Base-by-base conservation (phyloP, 176 grass and related monocot genomes). In the Musa acuminata region DNA sequence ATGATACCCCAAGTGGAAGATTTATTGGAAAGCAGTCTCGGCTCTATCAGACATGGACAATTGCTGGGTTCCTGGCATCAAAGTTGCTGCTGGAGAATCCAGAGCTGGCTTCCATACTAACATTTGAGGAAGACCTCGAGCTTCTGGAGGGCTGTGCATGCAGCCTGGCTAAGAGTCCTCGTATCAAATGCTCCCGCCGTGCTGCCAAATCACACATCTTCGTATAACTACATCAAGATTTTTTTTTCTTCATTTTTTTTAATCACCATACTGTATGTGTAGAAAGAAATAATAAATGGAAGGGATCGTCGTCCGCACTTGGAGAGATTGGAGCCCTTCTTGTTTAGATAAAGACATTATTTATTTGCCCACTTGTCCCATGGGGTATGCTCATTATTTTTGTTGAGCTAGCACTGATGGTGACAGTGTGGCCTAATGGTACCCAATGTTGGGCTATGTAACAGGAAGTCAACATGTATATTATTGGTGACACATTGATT, bases 51-150 rank as follows among this genome's bases (percentile, higher is more conserved):
- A 89, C 72, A 43, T 72, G 95, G 75, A 98, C 79, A 29, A 57
- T 98, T 75, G 95, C 80, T 25, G 72, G 79, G 51, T 86, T 87
- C 69, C 72, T 92, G 70, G 85, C 90, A 43, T 89, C 94, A 11
- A 93, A 98, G 75, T 78, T 89, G 75, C 68, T 98, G 52, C 59
- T 93, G 53, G 95, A 91, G 85, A 93, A 84, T 58, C 85, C 49
- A 50, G 72, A 43, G 35, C 9, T 86, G 79, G 95, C 83, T 69
- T 91, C 90, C 12, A 84, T 82, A 55, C 71, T 89, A 49, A 74
- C 90, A 80, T 80, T 76, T 68, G 79, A 84, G 17, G 67, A 84
- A 81, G 86, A 77, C 77, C 21, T 84, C 17, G 63, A 85, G 68
- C 84, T 89, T 64, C 80, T 82, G 25, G 75, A 92, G 75, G 80